A percentile compares a stretch with the other conserved stretches of the same genome.
These are phyloP conservation scores for Groenewaldozyma tartarivorans DNA, from an alignment of 805 yeast species.

Conservation along the genomic window DNA sequence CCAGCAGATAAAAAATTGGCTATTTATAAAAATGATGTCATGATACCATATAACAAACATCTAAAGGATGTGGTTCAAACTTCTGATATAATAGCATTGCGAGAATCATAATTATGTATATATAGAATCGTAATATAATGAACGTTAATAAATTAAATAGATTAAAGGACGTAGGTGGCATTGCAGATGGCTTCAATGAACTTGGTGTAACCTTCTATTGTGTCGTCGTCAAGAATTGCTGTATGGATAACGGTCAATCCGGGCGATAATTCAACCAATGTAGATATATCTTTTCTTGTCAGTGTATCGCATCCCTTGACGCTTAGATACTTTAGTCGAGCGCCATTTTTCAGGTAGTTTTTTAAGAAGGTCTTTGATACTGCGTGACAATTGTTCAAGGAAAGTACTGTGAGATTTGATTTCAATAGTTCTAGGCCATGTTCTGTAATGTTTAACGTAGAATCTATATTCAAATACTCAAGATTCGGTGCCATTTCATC, in stretches of 20 bases:
- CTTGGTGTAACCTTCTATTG: conserved; percentile 12
- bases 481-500: not conserved
- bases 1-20: too few relatives aligned
- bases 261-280: conserved; percentile 3
- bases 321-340: conserved; percentile 2
- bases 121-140: too few relatives aligned
- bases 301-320: conserved; percentile 12
- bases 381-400: not conserved
- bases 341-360: not conserved
- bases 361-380: not conserved
- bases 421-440: conserved; percentile 5
- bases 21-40: too few relatives aligned
- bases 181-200: conserved; percentile 10
- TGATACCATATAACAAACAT: not conserved
- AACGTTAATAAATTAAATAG: too few relatives aligned
- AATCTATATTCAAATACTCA: conserved; percentile 5
- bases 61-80: not conserved
- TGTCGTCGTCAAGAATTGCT: conserved; percentile 14
- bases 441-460: conserved; percentile 5
- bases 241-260: conserved; percentile 11
- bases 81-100: not conserved
- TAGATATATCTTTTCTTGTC: conserved; percentile 11
- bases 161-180: not conserved
- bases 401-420: too few relatives aligned
- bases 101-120: too few relatives aligned